Evolutionary conservation across 352 stramenopile species (phyloP).

Genomic region (Hyphochytrium catenoides): DNA sequence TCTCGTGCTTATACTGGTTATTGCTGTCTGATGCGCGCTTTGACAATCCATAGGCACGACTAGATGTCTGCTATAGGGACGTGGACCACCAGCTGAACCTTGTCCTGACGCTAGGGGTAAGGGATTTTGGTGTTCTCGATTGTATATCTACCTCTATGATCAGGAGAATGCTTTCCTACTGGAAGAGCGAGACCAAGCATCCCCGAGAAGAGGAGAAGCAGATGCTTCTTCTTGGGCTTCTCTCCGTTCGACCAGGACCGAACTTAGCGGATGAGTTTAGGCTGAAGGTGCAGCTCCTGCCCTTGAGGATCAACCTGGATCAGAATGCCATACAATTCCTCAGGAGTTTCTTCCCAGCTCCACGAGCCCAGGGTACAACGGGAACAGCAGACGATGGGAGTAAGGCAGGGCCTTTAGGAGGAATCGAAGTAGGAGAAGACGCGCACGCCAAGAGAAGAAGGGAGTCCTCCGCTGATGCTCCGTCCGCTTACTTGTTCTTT

Average conservation of each 20-base stretch:
- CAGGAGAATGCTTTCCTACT: conserved; percentile 66
- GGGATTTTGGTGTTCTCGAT: conserved; percentile 53
- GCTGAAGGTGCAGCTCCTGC: conserved; percentile 37
- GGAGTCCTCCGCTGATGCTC: conserved; percentile 15
- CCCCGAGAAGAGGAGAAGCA: conserved; percentile 51
- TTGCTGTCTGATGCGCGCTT: neutral
- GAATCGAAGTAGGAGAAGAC: conserved; percentile 13
- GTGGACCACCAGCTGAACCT: conserved; percentile 37
- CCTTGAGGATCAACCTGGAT: conserved; percentile 52
- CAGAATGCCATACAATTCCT: conserved; percentile 62
- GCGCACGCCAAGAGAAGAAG: conserved; percentile 18
- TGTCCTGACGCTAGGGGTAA: conserved; percentile 37
- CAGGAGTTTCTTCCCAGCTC: conserved; percentile 33
- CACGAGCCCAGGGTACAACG: conserved; percentile 1
- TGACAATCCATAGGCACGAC: conserved; percentile 19
- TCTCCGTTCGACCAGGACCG: conserved; percentile 37
- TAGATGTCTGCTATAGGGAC: conserved; percentile 55
- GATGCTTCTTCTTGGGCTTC: conserved; percentile 46
- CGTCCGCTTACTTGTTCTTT: conserved; percentile 38
- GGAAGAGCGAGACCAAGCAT: conserved; percentile 54
- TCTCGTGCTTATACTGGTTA: too few relatives aligned
- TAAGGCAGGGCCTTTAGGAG: neutral
- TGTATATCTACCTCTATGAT: conserved; percentile 70
- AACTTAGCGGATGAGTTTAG: conserved; percentile 56
- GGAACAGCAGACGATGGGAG: conserved; percentile 2